These are phyloP conservation scores for Carex sylvatica DNA, from an alignment of 202 grass and related monocot species.

Conservation along the genomic window DNA sequence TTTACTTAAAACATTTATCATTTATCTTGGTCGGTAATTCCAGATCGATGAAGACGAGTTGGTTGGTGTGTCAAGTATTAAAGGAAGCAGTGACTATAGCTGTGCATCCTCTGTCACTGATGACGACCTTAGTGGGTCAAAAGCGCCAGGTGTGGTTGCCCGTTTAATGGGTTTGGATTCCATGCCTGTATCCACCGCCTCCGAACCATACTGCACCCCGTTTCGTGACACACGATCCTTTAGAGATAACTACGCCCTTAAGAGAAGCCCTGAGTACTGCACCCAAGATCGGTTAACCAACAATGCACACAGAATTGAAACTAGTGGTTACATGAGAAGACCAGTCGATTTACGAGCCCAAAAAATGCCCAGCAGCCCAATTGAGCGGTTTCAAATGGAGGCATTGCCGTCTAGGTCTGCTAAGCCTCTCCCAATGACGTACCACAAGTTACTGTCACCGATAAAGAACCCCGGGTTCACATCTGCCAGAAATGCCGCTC, in stretches of 20 bases:
- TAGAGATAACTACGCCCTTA: conserved; percentile 46
- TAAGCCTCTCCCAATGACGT: conserved; percentile 42
- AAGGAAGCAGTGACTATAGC: conserved; percentile 69
- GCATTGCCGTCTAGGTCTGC: conserved; percentile 47
- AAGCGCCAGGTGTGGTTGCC: conserved; percentile 68
- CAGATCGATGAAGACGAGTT: conserved; percentile 66
- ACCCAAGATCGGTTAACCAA: conserved; percentile 38
- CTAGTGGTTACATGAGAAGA: conserved; percentile 46
- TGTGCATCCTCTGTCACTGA: conserved; percentile 67
- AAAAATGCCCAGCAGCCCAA: conserved; percentile 79
- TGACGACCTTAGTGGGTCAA: conserved; percentile 39
- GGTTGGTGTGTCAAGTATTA: conserved; percentile 46
- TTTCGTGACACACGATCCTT: conserved; percentile 56
- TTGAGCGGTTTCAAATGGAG: conserved; percentile 80
- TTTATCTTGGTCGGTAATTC: conserved; percentile 6
- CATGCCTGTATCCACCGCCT: conserved; percentile 43
- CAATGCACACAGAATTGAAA: conserved; percentile 35
- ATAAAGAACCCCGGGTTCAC: conserved; percentile 69
- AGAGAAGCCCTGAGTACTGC: conserved; percentile 51
- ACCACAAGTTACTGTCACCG: conserved; percentile 57
- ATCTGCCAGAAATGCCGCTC: conserved; percentile 61
- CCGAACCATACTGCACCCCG: conserved; percentile 61
- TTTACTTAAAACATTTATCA: neutral
- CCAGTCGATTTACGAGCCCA: conserved; percentile 56
- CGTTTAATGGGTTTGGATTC: conserved; percentile 90